Base-by-base conservation (phyloP, 352 stramenopile genomes). In the Phytopythium cucurbitacearum region DNA sequence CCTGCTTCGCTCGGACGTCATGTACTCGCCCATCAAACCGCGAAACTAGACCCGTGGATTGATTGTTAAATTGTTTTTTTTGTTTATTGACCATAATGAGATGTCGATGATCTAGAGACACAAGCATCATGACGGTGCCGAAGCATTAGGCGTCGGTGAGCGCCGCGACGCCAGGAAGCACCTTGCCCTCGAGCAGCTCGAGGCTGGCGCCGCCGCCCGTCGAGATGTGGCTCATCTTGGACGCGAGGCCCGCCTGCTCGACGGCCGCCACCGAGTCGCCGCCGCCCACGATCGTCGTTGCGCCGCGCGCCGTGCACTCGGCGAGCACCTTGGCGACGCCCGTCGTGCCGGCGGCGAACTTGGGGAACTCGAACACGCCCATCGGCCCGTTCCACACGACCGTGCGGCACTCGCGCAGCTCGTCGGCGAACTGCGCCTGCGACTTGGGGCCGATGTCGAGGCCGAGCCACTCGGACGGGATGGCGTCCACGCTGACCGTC, bases 201-300 rank as follows among this genome's bases (percentile, higher is more conserved):
- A 99, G 80, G 40, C 91, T 98, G 34, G 98, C 98, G 73, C 98
- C 98, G 53, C 98, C 98, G 57, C 98, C 98, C 8, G 98, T 99
- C 11, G 85, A 97, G 63, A 99, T 98, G 67, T 99, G 96, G 67
- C 88, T 98, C 72, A 99, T 97, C 51, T 95, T 89, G 43, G 88
- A 71, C 16, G 81, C 93, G 37, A 98, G 75, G 5, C 89, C 90
- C 36, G 87, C 85, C 49, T 98, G 78, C 60, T 99, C 96, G 3
- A 98, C 87, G 28, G 95, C 95, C 15, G 96, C 94, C 50, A 99
- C 96, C 48, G 91, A 98, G 70, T 99, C 96, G 37, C 97, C 97
- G 39, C 97, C 97, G 40, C 97, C 91, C 36, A 98, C 91, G 48
- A 97, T 89, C 4, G 89, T 96, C 40, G 87, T 96, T 46, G 76